Percentiles rank a stretch among this genome's conserved stretches.
Evolutionary conservation across 225 moss, liverwort and hornwort species (phyloP).

Genomic region (Sphagnum tenellum): DNA sequence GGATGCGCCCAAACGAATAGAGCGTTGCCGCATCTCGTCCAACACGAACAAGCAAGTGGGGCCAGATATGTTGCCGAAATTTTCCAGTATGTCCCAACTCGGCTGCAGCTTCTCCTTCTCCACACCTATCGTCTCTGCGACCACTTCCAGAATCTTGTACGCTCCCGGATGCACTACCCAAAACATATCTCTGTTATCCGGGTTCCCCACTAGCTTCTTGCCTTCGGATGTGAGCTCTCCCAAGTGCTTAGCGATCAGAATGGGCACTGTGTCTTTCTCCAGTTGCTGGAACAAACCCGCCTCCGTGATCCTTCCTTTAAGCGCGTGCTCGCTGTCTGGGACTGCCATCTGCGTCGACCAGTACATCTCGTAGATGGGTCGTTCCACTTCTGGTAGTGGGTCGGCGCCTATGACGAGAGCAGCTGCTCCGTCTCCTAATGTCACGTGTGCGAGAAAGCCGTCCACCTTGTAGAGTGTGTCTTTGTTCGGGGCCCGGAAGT

Average conservation of each 20-base stretch:
- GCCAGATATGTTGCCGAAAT: constrained; percentile 39
- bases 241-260: constrained; percentile 22
- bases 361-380: constrained; percentile 33
- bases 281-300: constrained; percentile 21
- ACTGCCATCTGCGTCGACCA: constrained; percentile 32
- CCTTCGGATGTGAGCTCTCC: constrained; percentile 20
- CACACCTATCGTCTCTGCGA: constrained; percentile 21
- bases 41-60: constrained; percentile 45
- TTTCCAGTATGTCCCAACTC: constrained; percentile 33
- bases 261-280: constrained; percentile 22
- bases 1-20: constrained; percentile 1
- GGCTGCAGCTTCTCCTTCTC: constrained; percentile 19
- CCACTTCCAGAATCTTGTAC: constrained; percentile 35
- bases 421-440: constrained; percentile 32
- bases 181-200: constrained; percentile 29
- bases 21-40: constrained; percentile 35
- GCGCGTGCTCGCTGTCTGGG: constrained; percentile 2
- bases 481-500: constrained; percentile 38
- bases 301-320: constrained; percentile 17
- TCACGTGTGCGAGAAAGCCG: constrained; percentile 22
- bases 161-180: constrained; percentile 48
- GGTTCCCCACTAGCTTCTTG: constrained; percentile 15
- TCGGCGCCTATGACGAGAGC: constrained; percentile 32
- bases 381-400: constrained; percentile 14
- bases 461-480: constrained; percentile 30